Base-by-base conservation (phyloP, 805 yeast genomes). In the Zygoascus ofunaensis region DNA sequence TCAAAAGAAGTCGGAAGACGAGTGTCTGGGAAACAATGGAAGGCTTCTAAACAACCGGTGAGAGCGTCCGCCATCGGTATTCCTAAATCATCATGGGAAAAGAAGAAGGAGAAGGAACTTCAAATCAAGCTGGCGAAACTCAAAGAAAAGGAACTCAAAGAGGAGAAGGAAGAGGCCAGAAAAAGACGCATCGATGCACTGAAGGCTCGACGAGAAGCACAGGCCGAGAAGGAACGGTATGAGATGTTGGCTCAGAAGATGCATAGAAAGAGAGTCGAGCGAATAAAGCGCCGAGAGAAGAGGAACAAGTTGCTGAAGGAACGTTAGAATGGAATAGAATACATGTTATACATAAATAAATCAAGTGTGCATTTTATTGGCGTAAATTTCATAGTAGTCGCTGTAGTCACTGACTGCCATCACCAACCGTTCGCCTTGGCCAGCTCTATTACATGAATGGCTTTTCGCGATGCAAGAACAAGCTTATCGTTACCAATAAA, bases 221-320 rank as follows among this genome's bases (percentile, higher is more conserved):
- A 82, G 70, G 96, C 75, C 46, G 98, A 90, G 63, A 78, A 77
- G 63, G 97, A 90, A 61, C 76, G 98, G 56, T 85, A 80, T 59
- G 94, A 83, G 57, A 71, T 71, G 58, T 61, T 90, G 60, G 92
- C 95, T 10, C 73, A 76, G 45, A 86, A 82, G 65, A 85, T 90
- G 95, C 90, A 87, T 60, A 82, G 82, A 36, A 89, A 87, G 79
- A 83, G 79, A 70, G 84, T 87, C 34, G 97, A 87, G 52, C 77
- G 98, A 65, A 62, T 90, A 67, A 80, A 83, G 68, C 80, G 82
- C 70, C 80, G 82, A 60, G 98, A 90, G 61, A 90, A 90, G 82
- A 80, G 97, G 68, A 90, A 89, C 69, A 90, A 90, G 68, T 70
- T 87, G 57, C 78, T 89, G 61, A 87, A 81, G 62, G 97, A 89